Evolutionary conservation across 108 stramenopile species (phyloP).

Genomic region (Skeletonema grethae): DNA sequence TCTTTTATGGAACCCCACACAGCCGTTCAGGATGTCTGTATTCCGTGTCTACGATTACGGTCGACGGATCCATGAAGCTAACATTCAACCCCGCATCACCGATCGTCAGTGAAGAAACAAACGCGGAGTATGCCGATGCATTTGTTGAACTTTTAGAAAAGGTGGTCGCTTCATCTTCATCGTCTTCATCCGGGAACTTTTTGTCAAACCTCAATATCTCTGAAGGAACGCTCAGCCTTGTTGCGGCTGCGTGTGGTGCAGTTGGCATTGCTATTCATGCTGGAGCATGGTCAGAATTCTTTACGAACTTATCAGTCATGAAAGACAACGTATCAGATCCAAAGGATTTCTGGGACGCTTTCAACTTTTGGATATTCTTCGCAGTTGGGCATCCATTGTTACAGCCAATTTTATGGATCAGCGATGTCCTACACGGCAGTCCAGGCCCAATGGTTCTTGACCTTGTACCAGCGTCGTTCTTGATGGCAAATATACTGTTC

Average conservation of each 20-base stretch:
- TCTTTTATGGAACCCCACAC: conserved; percentile 82
- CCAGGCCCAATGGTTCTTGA: conserved; percentile 76
- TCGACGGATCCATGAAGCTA: conserved; percentile 73
- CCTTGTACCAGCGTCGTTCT: conserved; percentile 76
- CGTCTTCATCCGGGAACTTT: conserved; percentile 12
- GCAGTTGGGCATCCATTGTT: conserved; percentile 88
- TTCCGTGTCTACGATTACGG: conserved; percentile 71
- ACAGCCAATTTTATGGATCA: conserved; percentile 88
- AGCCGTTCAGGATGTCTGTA: conserved; percentile 77
- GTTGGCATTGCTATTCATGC: conserved; percentile 65
- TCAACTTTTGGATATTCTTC: conserved; percentile 95
- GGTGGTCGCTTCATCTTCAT: conserved; percentile 42
- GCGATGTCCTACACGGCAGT: conserved; percentile 87
- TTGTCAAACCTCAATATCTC: conserved; percentile 42
- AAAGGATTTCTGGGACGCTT: conserved; percentile 74
- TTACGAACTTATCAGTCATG: conserved; percentile 70
- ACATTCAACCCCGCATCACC: conserved; percentile 83
- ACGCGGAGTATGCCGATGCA: conserved; percentile 72
- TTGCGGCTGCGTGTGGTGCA: conserved; percentile 55
- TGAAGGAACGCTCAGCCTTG: conserved; percentile 50
- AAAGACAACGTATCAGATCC: conserved; percentile 70
- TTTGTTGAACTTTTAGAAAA: conserved; percentile 68
- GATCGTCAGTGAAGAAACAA: conserved; percentile 66
- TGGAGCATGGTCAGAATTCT: conserved; percentile 71
- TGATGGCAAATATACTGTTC: conserved; percentile 69